Conservation (phyloP, 1,139 yeast genomes). For the Hemisphaericaspora subhashii region DNA sequence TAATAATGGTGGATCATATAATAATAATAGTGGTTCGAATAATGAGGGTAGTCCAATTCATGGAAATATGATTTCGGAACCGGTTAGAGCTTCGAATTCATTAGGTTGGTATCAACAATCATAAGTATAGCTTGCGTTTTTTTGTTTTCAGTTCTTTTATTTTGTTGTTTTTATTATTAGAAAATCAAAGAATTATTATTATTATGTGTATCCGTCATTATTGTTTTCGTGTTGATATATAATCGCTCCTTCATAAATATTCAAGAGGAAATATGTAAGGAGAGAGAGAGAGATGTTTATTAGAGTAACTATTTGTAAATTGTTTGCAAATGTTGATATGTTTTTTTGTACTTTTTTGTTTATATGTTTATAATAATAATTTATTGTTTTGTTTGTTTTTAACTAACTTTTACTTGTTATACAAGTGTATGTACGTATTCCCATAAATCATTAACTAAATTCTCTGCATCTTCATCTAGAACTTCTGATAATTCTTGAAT, state of each 20-base stretch:
- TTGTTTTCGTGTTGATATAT: not conserved
- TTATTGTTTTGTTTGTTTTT: too few species aligned
- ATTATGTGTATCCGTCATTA: not conserved
- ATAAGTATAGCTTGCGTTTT: not conserved
- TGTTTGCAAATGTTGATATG: not conserved
- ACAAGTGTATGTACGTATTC: slow-evolving; percentile 16
- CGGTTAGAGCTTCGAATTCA: slow-evolving; percentile 48
- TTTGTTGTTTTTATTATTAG: slow-evolving; percentile 1
- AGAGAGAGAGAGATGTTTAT: not conserved
- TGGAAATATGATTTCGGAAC: slow-evolving; percentile 33
- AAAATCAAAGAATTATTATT: not conserved
- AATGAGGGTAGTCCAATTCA: slow-evolving; percentile 5
- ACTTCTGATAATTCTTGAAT: slow-evolving; percentile 50
- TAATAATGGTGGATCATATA: slow-evolving; percentile 17
- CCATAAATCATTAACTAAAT: slow-evolving; percentile 41
- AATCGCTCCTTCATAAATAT: not conserved
- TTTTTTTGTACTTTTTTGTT: not conserved
- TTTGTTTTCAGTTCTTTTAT: not conserved
- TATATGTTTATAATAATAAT: too few species aligned
- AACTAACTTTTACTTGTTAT: too few species aligned
- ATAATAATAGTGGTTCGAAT: slow-evolving; percentile 15
- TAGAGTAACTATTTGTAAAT: not conserved
- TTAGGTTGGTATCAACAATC: slow-evolving; percentile 41
- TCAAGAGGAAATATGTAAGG: not conserved
- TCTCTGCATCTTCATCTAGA: slow-evolving; percentile 55